phyloP scores from a whole-genome alignment of 208 protist genomes.

The Porcisia hertigi region DNA sequence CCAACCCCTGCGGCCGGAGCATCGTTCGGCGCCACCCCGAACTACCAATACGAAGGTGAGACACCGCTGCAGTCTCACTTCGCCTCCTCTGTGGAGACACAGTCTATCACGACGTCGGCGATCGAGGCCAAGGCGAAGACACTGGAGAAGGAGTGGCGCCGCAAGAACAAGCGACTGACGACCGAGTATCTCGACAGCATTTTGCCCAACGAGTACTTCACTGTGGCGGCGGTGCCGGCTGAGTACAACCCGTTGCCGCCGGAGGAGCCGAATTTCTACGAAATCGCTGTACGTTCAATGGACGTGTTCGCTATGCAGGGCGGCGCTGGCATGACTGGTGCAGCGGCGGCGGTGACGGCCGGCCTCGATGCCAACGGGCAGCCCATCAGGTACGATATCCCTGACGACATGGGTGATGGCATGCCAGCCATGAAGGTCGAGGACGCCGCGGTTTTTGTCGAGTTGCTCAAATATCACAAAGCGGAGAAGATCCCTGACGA shows the following conservation, averaged over 20 bases:
- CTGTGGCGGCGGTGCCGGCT: slow-evolving; percentile 63
- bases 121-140: slow-evolving; percentile 78
- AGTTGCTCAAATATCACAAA: slow-evolving; percentile 93
- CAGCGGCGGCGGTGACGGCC: slow-evolving; percentile 26
- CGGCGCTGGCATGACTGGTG: slow-evolving; percentile 2
- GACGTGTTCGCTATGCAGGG: slow-evolving; percentile 52
- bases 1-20: slow-evolving; percentile 45
- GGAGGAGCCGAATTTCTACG: slow-evolving; percentile 91
- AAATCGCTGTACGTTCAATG: slow-evolving; percentile 68
- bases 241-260: slow-evolving; percentile 81
- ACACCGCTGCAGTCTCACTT: slow-evolving; percentile 88
- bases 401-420: slow-evolving; percentile 80
- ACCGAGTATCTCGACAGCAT: slow-evolving; percentile 73
- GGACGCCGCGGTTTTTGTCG: slow-evolving; percentile 96
- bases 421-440: slow-evolving; percentile 97
- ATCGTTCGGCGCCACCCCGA: slow-evolving; percentile 76
- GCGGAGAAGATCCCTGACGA: slow-evolving; percentile 88
- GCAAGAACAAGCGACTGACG: slow-evolving; percentile 87
- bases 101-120: slow-evolving; percentile 66
- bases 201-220: slow-evolving; percentile 74
- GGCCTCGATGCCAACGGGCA: slow-evolving; percentile 38
- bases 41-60: slow-evolving; percentile 84
- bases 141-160: slow-evolving; percentile 82
- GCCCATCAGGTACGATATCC: slow-evolving; percentile 77
- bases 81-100: slow-evolving; percentile 43